Conservation (phyloP, 306 rosid species). For the Ammopiptanthus mongolicus region DNA sequence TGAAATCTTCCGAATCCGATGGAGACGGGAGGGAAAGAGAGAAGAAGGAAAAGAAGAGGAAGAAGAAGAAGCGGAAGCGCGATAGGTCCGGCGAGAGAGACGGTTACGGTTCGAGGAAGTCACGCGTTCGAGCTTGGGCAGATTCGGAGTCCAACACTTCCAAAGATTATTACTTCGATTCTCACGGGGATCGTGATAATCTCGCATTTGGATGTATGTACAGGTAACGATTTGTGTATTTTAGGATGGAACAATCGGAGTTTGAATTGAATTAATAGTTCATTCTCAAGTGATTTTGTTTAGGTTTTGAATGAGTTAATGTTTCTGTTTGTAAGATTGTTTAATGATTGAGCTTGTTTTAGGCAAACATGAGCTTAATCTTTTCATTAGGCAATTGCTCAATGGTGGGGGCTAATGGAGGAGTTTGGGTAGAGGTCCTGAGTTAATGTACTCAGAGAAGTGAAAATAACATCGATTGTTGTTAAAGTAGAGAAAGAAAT, state of each 20-base stretch:
- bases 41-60: slow-evolving; percentile 28
- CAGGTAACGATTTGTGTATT: slow-evolving; percentile 32
- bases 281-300: background rate
- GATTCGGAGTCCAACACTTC: slow-evolving; percentile 45
- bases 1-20: slow-evolving; percentile 71
- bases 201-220: slow-evolving; percentile 68
- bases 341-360: background rate
- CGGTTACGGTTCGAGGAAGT: slow-evolving; percentile 55
- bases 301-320: background rate
- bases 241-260: background rate
- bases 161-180: slow-evolving; percentile 76
- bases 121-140: slow-evolving; percentile 75
- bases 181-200: slow-evolving; percentile 76
- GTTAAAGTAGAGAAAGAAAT: slow-evolving; percentile 6
- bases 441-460: background rate
- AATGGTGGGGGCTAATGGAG: background rate
- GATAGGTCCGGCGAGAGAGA: slow-evolving; percentile 38
- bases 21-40: slow-evolving; percentile 23
- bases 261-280: background rate
- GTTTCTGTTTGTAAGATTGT: background rate
- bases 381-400: background rate
- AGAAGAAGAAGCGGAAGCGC: slow-evolving; percentile 54
- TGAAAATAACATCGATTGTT: slow-evolving; percentile 2
- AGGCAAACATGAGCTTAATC: no score
- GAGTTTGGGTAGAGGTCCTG: slow-evolving; percentile 4